Percentiles rank a stretch among this genome's conserved stretches.
These are phyloP conservation scores for Boeremia lycopersici DNA, from an alignment of 2,329 filamentous ascomycete genomes.

Conservation along the genomic window DNA sequence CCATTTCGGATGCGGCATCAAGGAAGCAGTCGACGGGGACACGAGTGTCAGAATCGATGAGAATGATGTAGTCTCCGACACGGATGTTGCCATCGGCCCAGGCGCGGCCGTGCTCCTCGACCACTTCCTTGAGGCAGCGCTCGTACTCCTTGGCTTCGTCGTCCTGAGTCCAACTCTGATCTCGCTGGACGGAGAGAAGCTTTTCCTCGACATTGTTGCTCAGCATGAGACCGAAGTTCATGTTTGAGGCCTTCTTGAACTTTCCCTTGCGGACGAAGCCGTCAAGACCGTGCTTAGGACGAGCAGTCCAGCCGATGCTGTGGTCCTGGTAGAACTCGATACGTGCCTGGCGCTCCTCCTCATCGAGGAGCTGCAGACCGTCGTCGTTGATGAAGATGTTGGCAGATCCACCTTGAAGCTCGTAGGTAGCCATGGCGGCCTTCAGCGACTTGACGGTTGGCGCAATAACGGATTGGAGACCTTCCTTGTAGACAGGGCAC, in stretches of 20 bases:
- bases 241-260: slow-evolving; percentile 63
- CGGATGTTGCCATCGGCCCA: slow-evolving; percentile 86
- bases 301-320: slow-evolving; percentile 54
- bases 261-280: slow-evolving; percentile 37
- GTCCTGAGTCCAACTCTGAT: slow-evolving; percentile 41
- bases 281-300: slow-evolving; percentile 47
- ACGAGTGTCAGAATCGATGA: slow-evolving; percentile 78
- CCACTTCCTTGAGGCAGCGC: slow-evolving; percentile 63
- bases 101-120: slow-evolving; percentile 70
- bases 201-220: slow-evolving; percentile 67
- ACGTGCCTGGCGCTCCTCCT: slow-evolving; percentile 50
- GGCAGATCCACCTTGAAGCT: slow-evolving; percentile 63
- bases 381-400: slow-evolving; percentile 72
- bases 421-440: slow-evolving; percentile 60
- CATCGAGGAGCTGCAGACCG: slow-evolving; percentile 65
- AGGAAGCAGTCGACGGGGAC: slow-evolving; percentile 76
- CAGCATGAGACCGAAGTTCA: slow-evolving; percentile 71
- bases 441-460: slow-evolving; percentile 79
- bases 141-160: slow-evolving; percentile 32
- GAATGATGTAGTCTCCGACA: slow-evolving; percentile 77
- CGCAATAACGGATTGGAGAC: slow-evolving; percentile 72
- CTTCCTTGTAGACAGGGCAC: slow-evolving; percentile 86
- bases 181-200: slow-evolving; percentile 50
- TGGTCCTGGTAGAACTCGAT: slow-evolving; percentile 55
- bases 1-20: slow-evolving; percentile 79